Evolutionary conservation across 2,329 filamentous ascomycete species (phyloP), one percentile per base, ranked within the genome.

Genomic region (Macrophomina phaseolina): DNA sequence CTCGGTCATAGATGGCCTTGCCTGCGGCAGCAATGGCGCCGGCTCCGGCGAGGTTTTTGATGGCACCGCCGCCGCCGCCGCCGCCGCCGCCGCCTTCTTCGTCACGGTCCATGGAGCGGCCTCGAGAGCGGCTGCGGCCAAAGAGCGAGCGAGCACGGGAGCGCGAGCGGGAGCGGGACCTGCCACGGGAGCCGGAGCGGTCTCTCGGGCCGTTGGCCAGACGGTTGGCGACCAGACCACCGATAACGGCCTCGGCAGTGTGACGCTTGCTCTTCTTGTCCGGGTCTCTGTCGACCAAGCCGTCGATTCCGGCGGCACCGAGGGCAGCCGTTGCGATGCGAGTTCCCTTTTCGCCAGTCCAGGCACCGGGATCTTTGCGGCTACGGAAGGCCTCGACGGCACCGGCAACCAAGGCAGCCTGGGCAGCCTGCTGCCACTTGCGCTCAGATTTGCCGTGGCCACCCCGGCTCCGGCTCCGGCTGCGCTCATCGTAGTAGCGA

Each of bases 331-430:
- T 97, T 58, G 97, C 86, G 68, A 98, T 88, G 63, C 94, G 92
- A 82, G 93, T 95, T 71, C 93, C 92, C 81, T 97, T 97, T 69
- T 92, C 91, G 45, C 94, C 94, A 70, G 90, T 91, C 93, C 94
- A 97, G 51, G 90, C 87, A 65, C 94, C 94, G 2, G 93, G 91
- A 69, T 95, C 91, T 74, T 94, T 97, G 76, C 94, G 90, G 66
- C 93, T 90, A 69, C 92, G 90, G 84, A 97, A 97, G 49, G 94
- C 94, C 79, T 97, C 94, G 65, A 93, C 91, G 48, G 94, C 94
- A 73, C 93, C 94, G 36, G 94, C 94, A 55, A 97, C 87, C 46
- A 97, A 84, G 23, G 94, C 95, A 40, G 94, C 94, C 83, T 95
- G 94, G 76, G 94, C 92, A 40, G 93, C 93, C 80, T 97, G 93